A percentile compares a stretch with the other conserved stretches of the same genome.
Conservation (phyloP, 2,329 filamentous ascomycete genomes). For the Sclerotinia subarctica region DNA sequence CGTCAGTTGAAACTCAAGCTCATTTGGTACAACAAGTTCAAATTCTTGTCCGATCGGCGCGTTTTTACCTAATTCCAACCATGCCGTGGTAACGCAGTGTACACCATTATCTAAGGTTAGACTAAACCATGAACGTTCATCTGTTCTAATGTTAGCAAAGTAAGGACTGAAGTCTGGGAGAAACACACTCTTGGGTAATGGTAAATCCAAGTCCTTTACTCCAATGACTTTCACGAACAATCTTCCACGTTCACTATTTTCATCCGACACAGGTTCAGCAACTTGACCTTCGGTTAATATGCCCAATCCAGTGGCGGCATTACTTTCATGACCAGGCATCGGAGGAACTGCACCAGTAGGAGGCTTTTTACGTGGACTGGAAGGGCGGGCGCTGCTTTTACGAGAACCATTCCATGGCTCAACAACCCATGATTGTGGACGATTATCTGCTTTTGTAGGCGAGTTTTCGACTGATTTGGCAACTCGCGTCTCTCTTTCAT, state of each 20-base stretch:
- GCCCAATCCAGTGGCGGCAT: slow-evolving; percentile 55
- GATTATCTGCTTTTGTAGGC: slow-evolving; percentile 65
- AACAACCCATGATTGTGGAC: slow-evolving; percentile 90
- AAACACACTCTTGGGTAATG: slow-evolving; percentile 74
- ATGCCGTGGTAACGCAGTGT: slow-evolving; percentile 94
- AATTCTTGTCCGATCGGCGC: slow-evolving; percentile 98
- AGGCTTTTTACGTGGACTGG: slow-evolving; percentile 41
- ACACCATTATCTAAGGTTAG: slow-evolving; percentile 97
- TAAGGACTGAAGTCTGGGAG: neutral
- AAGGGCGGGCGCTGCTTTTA: slow-evolving; percentile 56
- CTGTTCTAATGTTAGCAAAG: slow-evolving; percentile 45
- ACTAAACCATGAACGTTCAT: slow-evolving; percentile 90
- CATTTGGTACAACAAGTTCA: slow-evolving; percentile 92
- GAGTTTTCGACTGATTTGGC: slow-evolving; percentile 65
- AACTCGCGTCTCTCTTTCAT: slow-evolving; percentile 53
- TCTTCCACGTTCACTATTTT: slow-evolving; percentile 83
- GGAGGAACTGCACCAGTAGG: slow-evolving; percentile 66
- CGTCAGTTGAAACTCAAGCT: slow-evolving; percentile 97
- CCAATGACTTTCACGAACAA: slow-evolving; percentile 99
- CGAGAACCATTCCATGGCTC: slow-evolving; percentile 94
- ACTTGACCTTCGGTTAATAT: slow-evolving; percentile 57
- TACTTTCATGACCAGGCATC: slow-evolving; percentile 83
- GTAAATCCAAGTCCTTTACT: slow-evolving; percentile 91
- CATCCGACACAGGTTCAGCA: slow-evolving; percentile 53
- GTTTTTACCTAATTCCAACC: slow-evolving; percentile 86